Conservation (phyloP, 257 asterid species). For the Solanum okadae region DNA sequence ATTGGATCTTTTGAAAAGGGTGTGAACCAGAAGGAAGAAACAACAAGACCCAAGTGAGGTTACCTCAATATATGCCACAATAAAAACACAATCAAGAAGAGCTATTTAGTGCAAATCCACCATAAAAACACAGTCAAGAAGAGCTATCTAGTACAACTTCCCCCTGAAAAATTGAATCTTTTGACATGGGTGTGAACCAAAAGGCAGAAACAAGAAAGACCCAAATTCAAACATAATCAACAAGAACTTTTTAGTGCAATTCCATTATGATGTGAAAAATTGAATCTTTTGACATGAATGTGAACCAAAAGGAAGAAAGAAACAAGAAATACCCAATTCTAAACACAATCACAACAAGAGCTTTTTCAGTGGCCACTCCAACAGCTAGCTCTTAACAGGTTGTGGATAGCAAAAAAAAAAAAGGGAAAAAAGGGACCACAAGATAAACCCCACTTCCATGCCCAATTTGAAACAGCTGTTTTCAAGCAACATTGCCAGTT, state of each 20-base stretch:
- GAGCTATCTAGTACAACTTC: constrained; percentile 3
- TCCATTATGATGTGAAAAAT: not conserved
- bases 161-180: constrained; percentile 6
- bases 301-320: not conserved
- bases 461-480: not conserved
- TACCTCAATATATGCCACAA: constrained; percentile 10
- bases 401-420: not conserved
- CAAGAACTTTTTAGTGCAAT: constrained; percentile 6
- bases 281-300: not conserved
- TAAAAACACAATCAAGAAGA: constrained; percentile 1
- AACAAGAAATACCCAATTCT: not conserved
- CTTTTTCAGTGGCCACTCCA: constrained; percentile 5
- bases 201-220: not conserved
- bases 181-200: constrained; percentile 9
- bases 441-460: not conserved
- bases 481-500: not conserved
- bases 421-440: not conserved
- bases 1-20: constrained; percentile 9
- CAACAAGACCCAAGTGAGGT: not conserved
- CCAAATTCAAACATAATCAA: constrained; percentile 1
- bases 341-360: not conserved
- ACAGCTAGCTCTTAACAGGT: constrained; percentile 36
- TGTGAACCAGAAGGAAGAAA: not conserved
- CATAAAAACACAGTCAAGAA: not conserved
- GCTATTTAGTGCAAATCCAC: constrained; percentile 6